Conservation (phyloP, 148 eudicot species). For the Talinum fruticosum region DNA sequence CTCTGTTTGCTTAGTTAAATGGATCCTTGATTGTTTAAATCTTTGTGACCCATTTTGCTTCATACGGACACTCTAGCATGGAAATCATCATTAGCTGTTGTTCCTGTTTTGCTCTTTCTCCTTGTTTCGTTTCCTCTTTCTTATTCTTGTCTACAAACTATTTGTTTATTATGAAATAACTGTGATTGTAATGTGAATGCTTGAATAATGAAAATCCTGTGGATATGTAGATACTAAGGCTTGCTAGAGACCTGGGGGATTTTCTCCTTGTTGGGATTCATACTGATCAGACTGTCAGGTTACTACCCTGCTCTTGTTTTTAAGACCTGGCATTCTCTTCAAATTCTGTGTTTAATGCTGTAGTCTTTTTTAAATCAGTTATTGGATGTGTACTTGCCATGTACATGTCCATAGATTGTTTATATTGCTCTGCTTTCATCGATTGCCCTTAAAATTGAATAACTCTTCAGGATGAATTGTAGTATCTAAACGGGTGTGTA, state of each 20-base stretch:
- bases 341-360: background rate
- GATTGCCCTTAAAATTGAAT: background rate
- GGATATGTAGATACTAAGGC: constrained; percentile 60
- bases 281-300: constrained; percentile 96
- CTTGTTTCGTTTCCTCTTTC: background rate
- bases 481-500: background rate
- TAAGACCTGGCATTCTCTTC: background rate
- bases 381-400: background rate
- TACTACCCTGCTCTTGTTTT: background rate
- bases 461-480: background rate
- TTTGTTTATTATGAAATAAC: background rate
- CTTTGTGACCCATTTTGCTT: background rate
- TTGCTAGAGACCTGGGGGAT: constrained; percentile 86
- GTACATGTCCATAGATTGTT: background rate
- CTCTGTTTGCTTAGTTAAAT: background rate
- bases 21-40: background rate
- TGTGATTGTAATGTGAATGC: background rate
- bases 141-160: background rate
- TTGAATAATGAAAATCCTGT: background rate
- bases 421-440: background rate
- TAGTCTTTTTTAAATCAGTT: background rate
- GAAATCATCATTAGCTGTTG: background rate
- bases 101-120: background rate
- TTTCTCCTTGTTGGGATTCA: constrained; percentile 97
- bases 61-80: background rate